phyloP scores from a whole-genome alignment of 805 yeast genomes.

The Pichia ethanolica region DNA sequence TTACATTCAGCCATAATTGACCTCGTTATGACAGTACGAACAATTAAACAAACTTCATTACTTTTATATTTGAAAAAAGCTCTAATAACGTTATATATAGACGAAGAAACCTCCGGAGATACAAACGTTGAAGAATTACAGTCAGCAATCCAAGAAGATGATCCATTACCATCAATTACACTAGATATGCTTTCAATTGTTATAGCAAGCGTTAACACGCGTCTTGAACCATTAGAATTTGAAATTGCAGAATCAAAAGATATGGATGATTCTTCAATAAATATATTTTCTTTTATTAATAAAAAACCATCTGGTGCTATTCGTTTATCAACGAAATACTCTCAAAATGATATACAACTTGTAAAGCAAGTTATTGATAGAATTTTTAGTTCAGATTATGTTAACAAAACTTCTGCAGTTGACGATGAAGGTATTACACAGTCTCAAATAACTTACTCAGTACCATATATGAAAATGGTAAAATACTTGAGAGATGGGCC shows the following conservation, averaged over 20 bases:
- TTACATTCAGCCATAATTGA: conserved; percentile 15
- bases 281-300: conserved; percentile 34
- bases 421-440: background rate
- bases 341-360: conserved; percentile 35
- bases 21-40: conserved; percentile 11
- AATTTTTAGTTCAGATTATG: conserved; percentile 24
- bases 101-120: background rate
- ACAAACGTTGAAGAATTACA: background rate
- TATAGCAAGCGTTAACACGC: conserved; percentile 20
- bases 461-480: conserved; percentile 10
- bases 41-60: conserved; percentile 3
- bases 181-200: conserved; percentile 7
- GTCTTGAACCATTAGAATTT: conserved; percentile 32
- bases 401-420: background rate
- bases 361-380: conserved; percentile 39
- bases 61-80: conserved; percentile 8
- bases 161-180: conserved; percentile 3
- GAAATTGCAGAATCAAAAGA: conserved; percentile 28
- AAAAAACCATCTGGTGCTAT: conserved; percentile 33
- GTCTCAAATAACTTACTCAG: conserved; percentile 4
- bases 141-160: background rate
- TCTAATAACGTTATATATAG: conserved; percentile 1
- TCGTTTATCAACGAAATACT: conserved; percentile 28
- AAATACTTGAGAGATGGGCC: conserved; percentile 8
- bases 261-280: conserved; percentile 26